Conservation (phyloP, 805 yeast genomes). For the Cyberlindnera xylosilytica region DNA sequence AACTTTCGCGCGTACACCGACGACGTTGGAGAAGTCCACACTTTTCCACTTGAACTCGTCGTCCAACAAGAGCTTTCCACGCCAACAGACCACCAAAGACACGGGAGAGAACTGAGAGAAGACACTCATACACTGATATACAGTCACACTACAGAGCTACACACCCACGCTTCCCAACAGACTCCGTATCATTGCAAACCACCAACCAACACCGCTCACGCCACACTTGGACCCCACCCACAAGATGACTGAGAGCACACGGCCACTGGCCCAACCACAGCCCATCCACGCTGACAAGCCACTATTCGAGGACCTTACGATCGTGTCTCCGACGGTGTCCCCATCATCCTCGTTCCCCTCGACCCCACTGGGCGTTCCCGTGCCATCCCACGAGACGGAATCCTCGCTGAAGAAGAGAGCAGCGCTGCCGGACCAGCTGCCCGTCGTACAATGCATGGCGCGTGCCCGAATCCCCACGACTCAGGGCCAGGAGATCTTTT, state of each 20-base stretch:
- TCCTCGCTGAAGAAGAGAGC: constrained; percentile 28
- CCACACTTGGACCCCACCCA: neutral
- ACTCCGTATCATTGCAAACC: no score
- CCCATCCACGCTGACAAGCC: constrained; percentile 17
- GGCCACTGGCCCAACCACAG: constrained; percentile 17
- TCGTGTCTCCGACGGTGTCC: constrained; percentile 39
- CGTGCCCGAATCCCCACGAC: constrained; percentile 97
- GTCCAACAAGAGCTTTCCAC: no score
- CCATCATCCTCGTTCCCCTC: constrained; percentile 28
- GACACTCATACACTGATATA: no score
- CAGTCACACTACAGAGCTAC: no score
- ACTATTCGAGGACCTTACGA: constrained; percentile 34
- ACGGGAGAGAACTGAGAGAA: neutral
- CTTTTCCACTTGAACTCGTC: constrained; percentile 2
- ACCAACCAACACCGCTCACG: neutral
- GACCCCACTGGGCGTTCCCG: constrained; percentile 28
- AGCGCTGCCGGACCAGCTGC: constrained; percentile 54
- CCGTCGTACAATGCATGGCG: constrained; percentile 81
- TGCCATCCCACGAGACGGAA: constrained; percentile 15
- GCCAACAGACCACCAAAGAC: neutral
- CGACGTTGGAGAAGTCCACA: constrained; percentile 2
- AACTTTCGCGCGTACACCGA: constrained; percentile 9
- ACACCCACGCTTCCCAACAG: no score
- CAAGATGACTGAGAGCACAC: constrained; percentile 5
- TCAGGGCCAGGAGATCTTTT: constrained; percentile 87